Percentiles rank a stretch among this genome's conserved stretches.
These are phyloP conservation scores for Candolleomyces aberdarensis DNA, from an alignment of 768 basidiomycete species.

Conservation along the genomic window DNA sequence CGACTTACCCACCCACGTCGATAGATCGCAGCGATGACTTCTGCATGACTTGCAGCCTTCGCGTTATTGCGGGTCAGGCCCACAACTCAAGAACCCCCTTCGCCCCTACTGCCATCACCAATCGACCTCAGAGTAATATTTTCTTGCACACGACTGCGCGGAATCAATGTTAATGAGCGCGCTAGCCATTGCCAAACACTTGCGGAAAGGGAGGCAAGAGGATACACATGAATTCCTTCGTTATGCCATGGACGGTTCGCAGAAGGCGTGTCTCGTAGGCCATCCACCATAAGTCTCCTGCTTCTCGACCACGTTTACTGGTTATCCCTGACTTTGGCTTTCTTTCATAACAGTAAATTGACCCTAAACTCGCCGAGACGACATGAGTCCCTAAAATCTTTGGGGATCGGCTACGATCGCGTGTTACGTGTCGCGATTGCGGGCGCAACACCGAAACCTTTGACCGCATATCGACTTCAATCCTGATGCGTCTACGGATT, in stretches of 20 bases:
- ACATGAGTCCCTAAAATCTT: constrained; percentile 96
- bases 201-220: constrained; percentile 91
- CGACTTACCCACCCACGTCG: background rate
- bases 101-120: constrained; percentile 62
- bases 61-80: constrained; percentile 51
- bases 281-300: constrained; percentile 56
- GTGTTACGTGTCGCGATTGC: constrained; percentile 84
- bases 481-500: too few species aligned
- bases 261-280: constrained; percentile 77
- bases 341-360: constrained; percentile 48
- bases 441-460: constrained; percentile 91
- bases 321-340: background rate
- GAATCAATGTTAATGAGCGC: constrained; percentile 4
- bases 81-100: constrained; percentile 48
- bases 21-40: constrained; percentile 49
- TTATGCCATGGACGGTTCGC: constrained; percentile 88
- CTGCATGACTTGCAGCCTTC: constrained; percentile 79
- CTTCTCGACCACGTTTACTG: too few species aligned
- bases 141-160: constrained; percentile 10
- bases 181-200: constrained; percentile 85
- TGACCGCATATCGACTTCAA: too few species aligned
- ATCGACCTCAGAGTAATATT: constrained; percentile 61
- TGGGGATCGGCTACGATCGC: constrained; percentile 86
- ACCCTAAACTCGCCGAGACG: constrained; percentile 71
- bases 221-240: constrained; percentile 98